A percentile compares a stretch with the other conserved stretches of the same genome.
Evolutionary conservation across 805 yeast genomes (phyloP).

Genomic region (Torulaspora gathmanii): DNA sequence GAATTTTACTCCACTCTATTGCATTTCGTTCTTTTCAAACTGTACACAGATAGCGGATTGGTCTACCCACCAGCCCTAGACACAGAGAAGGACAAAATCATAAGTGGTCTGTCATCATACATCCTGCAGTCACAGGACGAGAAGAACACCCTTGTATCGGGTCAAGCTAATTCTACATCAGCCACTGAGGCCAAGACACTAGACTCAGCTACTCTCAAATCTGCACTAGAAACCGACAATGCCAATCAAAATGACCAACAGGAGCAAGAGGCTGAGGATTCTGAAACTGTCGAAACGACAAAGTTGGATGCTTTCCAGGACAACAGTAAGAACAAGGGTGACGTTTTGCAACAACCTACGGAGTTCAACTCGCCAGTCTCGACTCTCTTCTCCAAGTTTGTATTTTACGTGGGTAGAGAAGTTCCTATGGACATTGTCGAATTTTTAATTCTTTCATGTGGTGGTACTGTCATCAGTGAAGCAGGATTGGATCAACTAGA

Average conservation of each 20-base stretch:
- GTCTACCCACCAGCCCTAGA: slow-evolving; percentile 90
- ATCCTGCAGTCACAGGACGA: slow-evolving; percentile 54
- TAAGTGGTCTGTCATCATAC: slow-evolving; percentile 85
- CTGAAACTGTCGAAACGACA: slow-evolving; percentile 41
- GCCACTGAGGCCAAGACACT: slow-evolving; percentile 33
- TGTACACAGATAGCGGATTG: slow-evolving; percentile 79
- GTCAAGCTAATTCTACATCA: slow-evolving; percentile 27
- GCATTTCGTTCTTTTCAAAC: slow-evolving; percentile 79
- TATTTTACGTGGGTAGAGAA: slow-evolving; percentile 89
- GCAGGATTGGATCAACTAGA: slow-evolving; percentile 74
- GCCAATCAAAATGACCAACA: slow-evolving; percentile 38
- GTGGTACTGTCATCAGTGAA: slow-evolving; percentile 83
- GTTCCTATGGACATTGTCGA: slow-evolving; percentile 90
- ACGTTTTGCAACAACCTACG: slow-evolving; percentile 67
- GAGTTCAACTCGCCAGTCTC: slow-evolving; percentile 55
- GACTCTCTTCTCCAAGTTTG: slow-evolving; percentile 63
- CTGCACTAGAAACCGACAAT: slow-evolving; percentile 45
- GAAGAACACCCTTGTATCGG: slow-evolving; percentile 36
- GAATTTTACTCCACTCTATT: slow-evolving; percentile 91
- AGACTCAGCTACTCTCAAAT: slow-evolving; percentile 47
- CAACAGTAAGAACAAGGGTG: slow-evolving; percentile 57
- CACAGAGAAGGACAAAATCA: slow-evolving; percentile 64
- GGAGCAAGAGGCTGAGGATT: slow-evolving; percentile 33
- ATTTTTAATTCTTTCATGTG: slow-evolving; percentile 77
- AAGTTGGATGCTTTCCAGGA: slow-evolving; percentile 71